Percentiles rank a stretch among this genome's conserved stretches.
Conservation (phyloP, 192 early-diverging fungal species). For the Podochytrium sp. region DNA sequence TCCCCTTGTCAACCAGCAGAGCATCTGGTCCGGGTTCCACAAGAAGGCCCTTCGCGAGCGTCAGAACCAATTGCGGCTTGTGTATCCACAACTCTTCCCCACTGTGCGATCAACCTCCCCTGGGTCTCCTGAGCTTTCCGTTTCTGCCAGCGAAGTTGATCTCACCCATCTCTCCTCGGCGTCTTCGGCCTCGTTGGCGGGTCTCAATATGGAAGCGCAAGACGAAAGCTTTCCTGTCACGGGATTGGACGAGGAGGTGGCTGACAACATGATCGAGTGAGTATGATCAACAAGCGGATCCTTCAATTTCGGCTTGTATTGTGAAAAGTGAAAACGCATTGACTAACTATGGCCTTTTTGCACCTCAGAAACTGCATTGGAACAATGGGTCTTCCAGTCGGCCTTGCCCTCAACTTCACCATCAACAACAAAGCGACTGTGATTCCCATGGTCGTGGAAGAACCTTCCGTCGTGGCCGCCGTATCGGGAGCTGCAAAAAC, state of each 20-base stretch:
- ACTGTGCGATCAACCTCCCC: constrained; percentile 22
- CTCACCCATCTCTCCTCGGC: constrained; percentile 12
- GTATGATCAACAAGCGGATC: neutral
- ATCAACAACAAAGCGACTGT: constrained; percentile 65
- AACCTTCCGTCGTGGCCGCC: constrained; percentile 78
- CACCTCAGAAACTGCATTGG: constrained; percentile 37
- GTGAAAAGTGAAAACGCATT: neutral
- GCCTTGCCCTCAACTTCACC: constrained; percentile 73
- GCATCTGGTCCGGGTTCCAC: constrained; percentile 77
- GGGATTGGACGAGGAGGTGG: constrained; percentile 67
- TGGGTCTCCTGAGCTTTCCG: neutral
- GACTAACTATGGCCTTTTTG: constrained; percentile 3
- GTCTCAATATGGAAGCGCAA: constrained; percentile 26
- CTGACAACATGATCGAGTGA: constrained; percentile 77
- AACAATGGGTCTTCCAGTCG: constrained; percentile 71
- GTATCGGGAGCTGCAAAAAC: constrained; percentile 79
- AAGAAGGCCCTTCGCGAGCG: constrained; percentile 75
- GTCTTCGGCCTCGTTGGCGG: constrained; percentile 16
- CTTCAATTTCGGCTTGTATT: constrained; percentile 13
- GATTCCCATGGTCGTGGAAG: constrained; percentile 79
- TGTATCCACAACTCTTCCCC: constrained; percentile 61
- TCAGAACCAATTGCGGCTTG: constrained; percentile 64
- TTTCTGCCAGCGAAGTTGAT: constrained; percentile 1
- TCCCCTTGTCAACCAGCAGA: too few species aligned
- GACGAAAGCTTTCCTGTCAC: constrained; percentile 62